Evolutionary conservation across 371 early-diverging fungal species (phyloP), one percentile per base, ranked within the genome.

Genomic region (Nematocida sp.): DNA sequence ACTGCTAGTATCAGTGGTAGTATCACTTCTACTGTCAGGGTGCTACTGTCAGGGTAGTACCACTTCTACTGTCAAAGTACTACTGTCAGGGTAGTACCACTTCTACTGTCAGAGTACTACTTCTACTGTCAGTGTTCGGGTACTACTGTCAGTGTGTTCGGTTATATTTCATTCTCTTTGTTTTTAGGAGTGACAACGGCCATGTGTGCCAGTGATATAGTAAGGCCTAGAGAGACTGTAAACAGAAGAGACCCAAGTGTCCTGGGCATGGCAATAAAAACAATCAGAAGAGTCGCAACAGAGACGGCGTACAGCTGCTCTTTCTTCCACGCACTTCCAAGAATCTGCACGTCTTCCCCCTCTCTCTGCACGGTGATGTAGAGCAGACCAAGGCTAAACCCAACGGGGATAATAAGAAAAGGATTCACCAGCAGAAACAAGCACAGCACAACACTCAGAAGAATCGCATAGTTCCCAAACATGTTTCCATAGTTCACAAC

Each of bases 201-300:
- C 74, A 70, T 70, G 36, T 70, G 74, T 60, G 49, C 74, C 21
- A 58, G 13, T 27, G 45, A 51, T 25, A 70, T 41, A 21, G 60
- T 25, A 19, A 62, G 31, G 3, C 46, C 0, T 13, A 70, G 23
- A 1, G 31, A 49, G 1, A 60, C 8, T 3, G 49, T 48, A 49
- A 70, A 70, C 51, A 70, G 60, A 2, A 70, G 38, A 2, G 48
- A 57, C 11, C 57, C 74, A 1, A 70, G 40, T 5, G 58, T 29
- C 4, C 21, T 40, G 0, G 74, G 74, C 74, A 50, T 58, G 25
- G 46, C 49, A 13, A 70, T 70, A 51, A 70, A 62, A 53, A 70
- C 57, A 15, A 70, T 23, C 15, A 70, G 4, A 37, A 60, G 74
- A 17, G 46, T n/a, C 0, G 34, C 57, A 7, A 70, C 4, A 0